These are phyloP conservation scores for Obba rivulosa DNA, from an alignment of 768 basidiomycete species.

Conservation along the genomic window DNA sequence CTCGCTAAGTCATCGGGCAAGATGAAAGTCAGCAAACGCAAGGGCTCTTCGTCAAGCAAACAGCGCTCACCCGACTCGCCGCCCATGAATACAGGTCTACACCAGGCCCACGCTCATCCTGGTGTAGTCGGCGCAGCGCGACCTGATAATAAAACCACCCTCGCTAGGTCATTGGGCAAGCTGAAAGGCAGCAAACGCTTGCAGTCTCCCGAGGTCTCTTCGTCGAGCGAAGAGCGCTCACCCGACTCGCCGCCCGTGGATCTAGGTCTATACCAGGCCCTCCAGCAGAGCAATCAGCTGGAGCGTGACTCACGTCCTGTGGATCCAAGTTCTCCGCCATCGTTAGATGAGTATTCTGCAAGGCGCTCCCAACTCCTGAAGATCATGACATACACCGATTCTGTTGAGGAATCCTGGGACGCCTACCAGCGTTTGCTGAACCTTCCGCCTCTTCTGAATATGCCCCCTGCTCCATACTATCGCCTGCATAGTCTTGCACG, in stretches of 20 bases:
- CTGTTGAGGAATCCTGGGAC: conserved; percentile 34
- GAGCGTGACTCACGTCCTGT: conserved; percentile 14
- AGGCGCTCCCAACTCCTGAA: conserved; percentile 20
- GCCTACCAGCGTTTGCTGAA: conserved; percentile 34
- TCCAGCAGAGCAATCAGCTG: conserved; percentile 6
- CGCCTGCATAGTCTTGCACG: conserved; percentile 6
- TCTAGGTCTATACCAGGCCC: not conserved
- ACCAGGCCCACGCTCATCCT: too few species aligned
- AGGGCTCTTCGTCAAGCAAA: not conserved
- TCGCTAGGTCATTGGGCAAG: too few species aligned
- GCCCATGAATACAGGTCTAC: not conserved
- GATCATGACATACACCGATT: conserved; percentile 29
- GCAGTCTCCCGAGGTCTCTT: not conserved
- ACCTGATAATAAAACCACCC: too few species aligned
- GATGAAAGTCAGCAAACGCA: not conserved
- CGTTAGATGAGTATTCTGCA: not conserved
- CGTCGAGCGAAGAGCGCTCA: not conserved
- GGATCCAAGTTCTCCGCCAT: not conserved
- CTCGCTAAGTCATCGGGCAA: too few species aligned
- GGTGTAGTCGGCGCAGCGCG: too few species aligned
- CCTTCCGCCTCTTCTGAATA: conserved; percentile 21
- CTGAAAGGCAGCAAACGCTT: too few species aligned
- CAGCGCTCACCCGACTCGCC: not conserved
- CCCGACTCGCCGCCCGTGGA: not conserved
- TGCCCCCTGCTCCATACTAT: conserved; percentile 2